A percentile compares a stretch with the other conserved stretches of the same genome.
Evolutionary conservation across 192 early-diverging fungal species (phyloP).

Genomic region (Mortierella hygrophila): DNA sequence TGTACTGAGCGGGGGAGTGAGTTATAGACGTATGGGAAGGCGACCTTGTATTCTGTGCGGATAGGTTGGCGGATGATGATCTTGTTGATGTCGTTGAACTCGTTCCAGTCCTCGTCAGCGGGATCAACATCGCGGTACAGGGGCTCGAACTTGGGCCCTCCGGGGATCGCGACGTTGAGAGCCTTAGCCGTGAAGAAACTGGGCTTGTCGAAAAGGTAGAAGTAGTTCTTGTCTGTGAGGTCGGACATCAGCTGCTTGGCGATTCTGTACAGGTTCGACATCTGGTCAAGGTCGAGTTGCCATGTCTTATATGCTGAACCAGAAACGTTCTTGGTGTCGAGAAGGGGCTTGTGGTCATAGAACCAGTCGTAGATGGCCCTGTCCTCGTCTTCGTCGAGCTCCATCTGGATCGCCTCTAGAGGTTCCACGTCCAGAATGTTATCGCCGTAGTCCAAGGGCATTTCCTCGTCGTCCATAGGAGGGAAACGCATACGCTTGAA

Average conservation of each 20-base stretch:
- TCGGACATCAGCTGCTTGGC: conserved; percentile 95
- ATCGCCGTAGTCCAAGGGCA: conserved; percentile 98
- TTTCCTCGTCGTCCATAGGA: conserved; percentile 99
- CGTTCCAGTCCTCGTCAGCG: conserved; percentile 99
- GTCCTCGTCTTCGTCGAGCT: conserved; percentile 96
- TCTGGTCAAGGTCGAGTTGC: conserved; percentile 92
- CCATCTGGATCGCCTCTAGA: conserved; percentile 98
- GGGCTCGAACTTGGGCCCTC: conserved; percentile 98
- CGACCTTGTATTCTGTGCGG: conserved; percentile 98
- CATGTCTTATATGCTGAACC: conserved; percentile 92
- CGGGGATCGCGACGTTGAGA: conserved; percentile 97
- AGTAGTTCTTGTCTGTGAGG: conserved; percentile 96
- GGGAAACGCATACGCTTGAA: conserved; percentile 99
- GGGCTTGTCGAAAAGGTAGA: conserved; percentile 96
- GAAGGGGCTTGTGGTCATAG: conserved; percentile 95
- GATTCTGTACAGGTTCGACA: conserved; percentile 94
- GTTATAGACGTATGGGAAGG: conserved; percentile 99
- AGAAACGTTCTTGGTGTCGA: conserved; percentile 82
- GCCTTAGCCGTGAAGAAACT: conserved; percentile 98
- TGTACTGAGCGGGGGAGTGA: conserved; percentile 94
- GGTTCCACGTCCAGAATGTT: conserved; percentile 99
- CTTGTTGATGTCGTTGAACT: conserved; percentile 99
- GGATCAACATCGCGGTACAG: conserved; percentile 96
- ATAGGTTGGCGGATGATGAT: conserved; percentile 99
- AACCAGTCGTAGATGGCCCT: conserved; percentile 93